Base-by-base conservation (phyloP, 352 stramenopile species). In the Phytophthora citricola region DNA sequence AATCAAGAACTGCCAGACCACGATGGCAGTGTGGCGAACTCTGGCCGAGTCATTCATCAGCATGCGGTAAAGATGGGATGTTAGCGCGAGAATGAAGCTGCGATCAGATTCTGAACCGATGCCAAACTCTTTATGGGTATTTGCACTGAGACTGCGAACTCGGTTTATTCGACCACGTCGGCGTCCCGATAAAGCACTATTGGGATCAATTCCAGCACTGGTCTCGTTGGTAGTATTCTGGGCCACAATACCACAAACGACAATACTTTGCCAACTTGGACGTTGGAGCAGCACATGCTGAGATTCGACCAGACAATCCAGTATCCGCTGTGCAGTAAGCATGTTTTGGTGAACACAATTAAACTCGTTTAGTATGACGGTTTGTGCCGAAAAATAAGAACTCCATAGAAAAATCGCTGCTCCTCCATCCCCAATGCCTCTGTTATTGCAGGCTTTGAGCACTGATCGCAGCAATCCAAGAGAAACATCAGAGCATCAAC, bases 341-440 rank as follows among this genome's bases (percentile, higher is more conserved):
- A 24, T 53, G 9, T 55, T 62, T 52, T 68, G 68, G 41, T 92
- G 83, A 8, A 59, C 45, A n/a, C 76, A 73, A 29, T 66, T 73
- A 10, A 94, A 50, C 32, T 91, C 84, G 41, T 70, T 86, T 26
- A 94, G 47, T 1, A 91, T 12, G 7, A 85, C 78, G 0, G 60
- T 73, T 63, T 94, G 84, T 1, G 66, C 60, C 22, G 73, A 89
- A 48, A 94, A 11, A 94, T 76, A 4, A 94, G 59, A 5, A 73
- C 78, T 2, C 79, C 75, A 49, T 90, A 91, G 59, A 93, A 89
- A 39, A 92, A 92, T 14, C 87, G 86, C 26, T 91, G 81, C 11
- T 84, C 69, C 29, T 91, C 84, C 0, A 50, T 46, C 6, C 84
- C 81, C 17, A 94, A 27, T 1, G 76, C 27, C 55, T 85, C 75